Conservation (phyloP, 805 yeast species). For the Teunomyces aglyptinius region DNA sequence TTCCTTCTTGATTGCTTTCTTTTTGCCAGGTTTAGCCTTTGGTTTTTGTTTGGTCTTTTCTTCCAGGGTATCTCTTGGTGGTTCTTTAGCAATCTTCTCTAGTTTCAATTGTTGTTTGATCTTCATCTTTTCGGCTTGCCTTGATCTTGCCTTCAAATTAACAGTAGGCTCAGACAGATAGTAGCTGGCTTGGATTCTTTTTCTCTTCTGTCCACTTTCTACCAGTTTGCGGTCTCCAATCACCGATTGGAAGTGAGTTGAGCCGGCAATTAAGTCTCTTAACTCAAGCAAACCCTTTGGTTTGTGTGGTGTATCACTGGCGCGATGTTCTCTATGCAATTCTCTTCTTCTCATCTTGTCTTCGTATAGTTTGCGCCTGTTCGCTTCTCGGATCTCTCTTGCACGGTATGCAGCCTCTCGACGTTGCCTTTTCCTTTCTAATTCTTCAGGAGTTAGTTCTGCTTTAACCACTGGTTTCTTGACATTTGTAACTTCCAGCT, state of each 20-base stretch:
- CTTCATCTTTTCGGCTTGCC: conserved; percentile 9
- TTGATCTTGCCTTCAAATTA: conserved; percentile 13
- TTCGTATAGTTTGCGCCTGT: neutral
- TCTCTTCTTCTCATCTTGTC: neutral
- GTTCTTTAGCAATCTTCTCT: conserved; percentile 9
- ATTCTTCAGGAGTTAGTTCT: neutral
- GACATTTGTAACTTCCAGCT: neutral
- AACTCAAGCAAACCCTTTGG: neutral
- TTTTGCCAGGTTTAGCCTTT: conserved; percentile 8
- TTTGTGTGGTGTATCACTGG: neutral
- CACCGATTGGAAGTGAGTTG: conserved; percentile 40
- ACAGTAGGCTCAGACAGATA: conserved; percentile 23
- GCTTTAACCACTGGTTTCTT: neutral
- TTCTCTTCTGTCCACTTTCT: conserved; percentile 33
- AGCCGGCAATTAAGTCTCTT: conserved; percentile 19
- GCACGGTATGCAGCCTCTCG: neutral
- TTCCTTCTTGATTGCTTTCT: conserved; percentile 12
- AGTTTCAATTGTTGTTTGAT: conserved; percentile 6
- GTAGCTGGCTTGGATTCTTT: conserved; percentile 25
- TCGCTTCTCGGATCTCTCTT: conserved; percentile 5
- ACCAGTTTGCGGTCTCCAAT: conserved; percentile 34
- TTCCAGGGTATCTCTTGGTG: neutral
- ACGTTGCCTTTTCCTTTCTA: neutral
- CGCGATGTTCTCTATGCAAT: neutral
- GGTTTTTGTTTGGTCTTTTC: conserved; percentile 1